Base-by-base conservation (phyloP, 78 protist species). In the Dictyostelium firmibasis region DNA sequence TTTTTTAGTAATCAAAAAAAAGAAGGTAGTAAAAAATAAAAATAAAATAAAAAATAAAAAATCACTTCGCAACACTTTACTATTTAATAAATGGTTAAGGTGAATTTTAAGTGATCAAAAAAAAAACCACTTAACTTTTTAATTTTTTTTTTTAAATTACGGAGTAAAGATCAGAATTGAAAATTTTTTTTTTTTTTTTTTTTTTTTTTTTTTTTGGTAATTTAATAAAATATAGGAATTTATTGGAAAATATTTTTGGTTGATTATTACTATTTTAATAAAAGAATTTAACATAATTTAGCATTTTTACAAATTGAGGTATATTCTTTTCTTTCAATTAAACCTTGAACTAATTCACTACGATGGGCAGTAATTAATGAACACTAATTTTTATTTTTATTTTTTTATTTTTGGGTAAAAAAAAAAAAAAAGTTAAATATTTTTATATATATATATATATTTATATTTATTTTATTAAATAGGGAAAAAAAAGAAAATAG, bases 271-370 rank as follows among this genome's bases (percentile, higher is more conserved):
- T 16, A 50, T 41, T 41, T 41, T 5, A 5, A 5, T 41, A 16
- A 50, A 16, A 50, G 16, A 50, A 20, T 8, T 85, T 85, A 85
- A 75, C 92, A 85, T 14, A 85, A 36, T 44, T 60, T 60, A 53
- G 92, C 92, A 7, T 44, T 74, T 62, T 31, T 78, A 36, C 93
- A 87, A 41, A 78, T 27, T 0, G 72, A 31, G 23, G 93, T 78
- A 64, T 87, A 87, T 78, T 81, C 85, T 27, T 60, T 70, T 50
- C 62, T 76, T 25, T 76, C 76, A 74, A 78, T 36, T 57, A 87
- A 38, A 27, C 85, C 57, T 13, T 87, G 31, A 29, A 87, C 79
- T 2, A 87, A 31, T 43, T 87, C 86, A 78, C 67, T 78, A 13
- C 69, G 60, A 69, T 87, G 93, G 27, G 41, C 72, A 11, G 74